Evolutionary conservation across 805 yeast genomes (phyloP), one percentile per base, ranked within the genome.

Genomic region (Saturnispora dispora): DNA sequence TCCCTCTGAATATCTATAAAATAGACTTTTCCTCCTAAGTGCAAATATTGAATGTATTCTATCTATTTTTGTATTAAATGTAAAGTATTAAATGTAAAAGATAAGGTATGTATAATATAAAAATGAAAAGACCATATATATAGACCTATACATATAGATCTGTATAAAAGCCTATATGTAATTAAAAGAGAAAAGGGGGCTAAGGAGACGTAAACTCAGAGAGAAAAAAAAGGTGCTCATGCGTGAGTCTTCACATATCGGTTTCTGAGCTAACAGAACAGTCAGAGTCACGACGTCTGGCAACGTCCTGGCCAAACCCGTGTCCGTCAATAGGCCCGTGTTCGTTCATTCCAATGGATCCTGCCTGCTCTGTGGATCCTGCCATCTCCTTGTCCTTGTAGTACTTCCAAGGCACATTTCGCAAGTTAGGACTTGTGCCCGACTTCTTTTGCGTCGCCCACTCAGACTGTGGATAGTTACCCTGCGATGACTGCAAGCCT

Each of bases 341-440:
- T 13, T 42, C 23, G 27, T 42, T 32, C 32, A 42, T 15, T 9
- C 45, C 45, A 42, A 42, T 42, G 18, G 44, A 22, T 11, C 40
- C 45, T 28, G 40, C 13, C 18, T 30, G 36, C 11, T 30, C 33
- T 2, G 33, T 30, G 33, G 7, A 9, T 11, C 40, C 45, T 20
- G 40, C 13, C 18, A 23, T 27, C n/a, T 50, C 47, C 28, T 36
- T 53, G 2, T 47, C 49, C 17, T 53, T 50, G 50, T 55, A 65
- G 47, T 66, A 66, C 1, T 60, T 25, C 48, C 60, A 64, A 0
- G 71, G 71, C 15, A 60, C 60, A 45, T 67, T 67, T 9, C 51
- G 53, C 36, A 63, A 52, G 47, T 67, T 67, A 6, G 71, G 71
- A 18, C 61, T 52, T 1, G 60, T 54, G 5, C 20, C 37, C 28